phyloP scores from a whole-genome alignment of 2,329 filamentous ascomycete genomes.

The Arthrobotrys conoides region DNA sequence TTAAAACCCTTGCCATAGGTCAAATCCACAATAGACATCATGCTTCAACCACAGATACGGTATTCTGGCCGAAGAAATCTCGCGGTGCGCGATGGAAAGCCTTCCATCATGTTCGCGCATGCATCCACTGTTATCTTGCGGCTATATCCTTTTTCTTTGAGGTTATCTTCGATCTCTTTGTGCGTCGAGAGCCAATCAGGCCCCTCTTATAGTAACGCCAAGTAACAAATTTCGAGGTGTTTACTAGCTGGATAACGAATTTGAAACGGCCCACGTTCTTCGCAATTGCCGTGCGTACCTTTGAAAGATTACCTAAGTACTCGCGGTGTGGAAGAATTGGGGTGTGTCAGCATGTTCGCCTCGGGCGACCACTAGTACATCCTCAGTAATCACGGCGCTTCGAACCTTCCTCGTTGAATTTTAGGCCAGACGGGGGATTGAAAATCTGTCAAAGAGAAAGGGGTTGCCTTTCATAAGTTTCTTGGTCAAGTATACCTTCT shows the following conservation, averaged over 20 bases:
- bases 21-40: no score
- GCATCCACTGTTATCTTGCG: no score
- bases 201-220: slow-evolving; percentile 1
- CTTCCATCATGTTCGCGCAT: no score
- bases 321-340: not conserved
- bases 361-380: not conserved
- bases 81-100: no score
- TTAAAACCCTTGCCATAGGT: no score
- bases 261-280: not conserved
- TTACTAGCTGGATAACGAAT: not conserved
- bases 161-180: not conserved
- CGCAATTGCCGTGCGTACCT: slow-evolving; percentile 22
- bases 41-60: no score
- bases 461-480: not conserved
- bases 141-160: no score
- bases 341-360: slow-evolving; percentile 21
- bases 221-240: not conserved
- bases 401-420: not conserved
- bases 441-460: slow-evolving; percentile 1
- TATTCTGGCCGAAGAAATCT: no score
- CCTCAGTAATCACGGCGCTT: slow-evolving; percentile 2
- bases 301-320: not conserved
- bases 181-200: not conserved
- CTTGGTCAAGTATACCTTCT: not conserved
- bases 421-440: not conserved